Percentiles rank a stretch among this genome's conserved stretches.
These are phyloP conservation scores for Purshia tridentata DNA, from an alignment of 306 rosid species.

Conservation along the genomic window DNA sequence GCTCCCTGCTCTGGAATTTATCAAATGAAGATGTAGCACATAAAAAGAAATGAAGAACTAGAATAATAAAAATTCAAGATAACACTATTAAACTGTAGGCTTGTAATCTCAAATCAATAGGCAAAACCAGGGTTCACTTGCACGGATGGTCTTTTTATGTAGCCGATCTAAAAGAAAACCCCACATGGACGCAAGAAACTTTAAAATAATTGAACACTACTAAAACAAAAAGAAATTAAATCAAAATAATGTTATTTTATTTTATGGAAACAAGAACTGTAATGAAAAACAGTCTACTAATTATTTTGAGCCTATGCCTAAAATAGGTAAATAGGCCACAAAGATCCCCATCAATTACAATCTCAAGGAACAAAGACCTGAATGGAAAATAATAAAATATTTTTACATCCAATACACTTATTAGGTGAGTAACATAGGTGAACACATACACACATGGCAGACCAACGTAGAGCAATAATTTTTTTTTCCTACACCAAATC, in stretches of 20 bases:
- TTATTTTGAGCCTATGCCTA: too few relatives aligned
- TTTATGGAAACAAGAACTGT: too few relatives aligned
- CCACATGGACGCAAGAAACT: not conserved
- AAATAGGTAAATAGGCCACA: too few relatives aligned
- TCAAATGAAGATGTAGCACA: not conserved
- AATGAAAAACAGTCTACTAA: too few relatives aligned
- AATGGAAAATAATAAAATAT: too few relatives aligned
- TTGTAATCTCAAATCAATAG: not conserved
- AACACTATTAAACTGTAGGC: not conserved
- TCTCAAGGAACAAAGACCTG: too few relatives aligned
- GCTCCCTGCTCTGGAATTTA: constrained; percentile 4
- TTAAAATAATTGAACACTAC: not conserved
- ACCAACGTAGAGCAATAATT: not conserved
- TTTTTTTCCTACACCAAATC: not conserved
- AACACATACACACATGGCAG: not conserved
- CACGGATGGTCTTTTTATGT: not conserved
- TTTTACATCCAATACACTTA: not conserved
- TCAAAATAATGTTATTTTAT: too few relatives aligned
- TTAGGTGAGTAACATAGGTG: too few relatives aligned
- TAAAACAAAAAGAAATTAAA: not conserved
- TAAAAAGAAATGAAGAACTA: not conserved
- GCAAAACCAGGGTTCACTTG: not conserved
- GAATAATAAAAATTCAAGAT: not conserved
- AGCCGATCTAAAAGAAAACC: not conserved
- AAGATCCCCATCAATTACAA: too few relatives aligned